phyloP scores from a whole-genome alignment of 1,139 yeast species.

The Candida anutae region DNA sequence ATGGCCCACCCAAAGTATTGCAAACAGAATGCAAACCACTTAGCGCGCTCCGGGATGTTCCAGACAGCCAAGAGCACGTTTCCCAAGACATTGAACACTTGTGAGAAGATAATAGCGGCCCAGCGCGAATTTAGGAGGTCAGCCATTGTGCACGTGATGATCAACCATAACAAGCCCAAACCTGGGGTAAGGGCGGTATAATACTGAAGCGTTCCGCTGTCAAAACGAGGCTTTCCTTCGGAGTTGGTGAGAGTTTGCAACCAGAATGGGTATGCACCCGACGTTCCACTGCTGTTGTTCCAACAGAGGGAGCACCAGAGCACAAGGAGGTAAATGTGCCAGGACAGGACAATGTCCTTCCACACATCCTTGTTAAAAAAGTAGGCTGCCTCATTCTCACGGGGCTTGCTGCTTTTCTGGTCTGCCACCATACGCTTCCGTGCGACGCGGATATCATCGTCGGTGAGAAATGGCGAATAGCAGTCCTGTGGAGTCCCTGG shows the following conservation, averaged over 20 bases:
- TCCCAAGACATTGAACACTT: constrained; percentile 32
- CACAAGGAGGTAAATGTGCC: constrained; percentile 19
- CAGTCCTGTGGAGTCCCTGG: constrained; percentile 64
- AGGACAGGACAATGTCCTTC: constrained; percentile 14
- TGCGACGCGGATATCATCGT: constrained; percentile 56
- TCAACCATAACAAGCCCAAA: constrained; percentile 41
- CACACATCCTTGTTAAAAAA: constrained; percentile 16
- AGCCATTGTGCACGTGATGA: constrained; percentile 34
- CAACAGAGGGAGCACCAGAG: constrained; percentile 17
- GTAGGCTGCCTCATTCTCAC: constrained; percentile 15
- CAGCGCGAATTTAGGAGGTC: constrained; percentile 46
- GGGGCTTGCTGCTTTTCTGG: constrained; percentile 21
- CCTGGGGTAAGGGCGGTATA: constrained; percentile 42
- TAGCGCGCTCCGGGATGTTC: constrained; percentile 35
- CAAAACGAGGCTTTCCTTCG: constrained; percentile 18
- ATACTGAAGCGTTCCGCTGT: constrained; percentile 26
- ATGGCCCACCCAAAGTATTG: constrained; percentile 41
- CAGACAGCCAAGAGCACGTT: constrained; percentile 38
- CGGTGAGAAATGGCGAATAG: constrained; percentile 44
- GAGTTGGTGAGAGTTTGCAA: constrained; percentile 21
- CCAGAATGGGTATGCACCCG: constrained; percentile 38
- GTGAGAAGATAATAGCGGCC: constrained; percentile 49
- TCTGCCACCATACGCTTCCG: constrained; percentile 43
- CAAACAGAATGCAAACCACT: constrained; percentile 41
- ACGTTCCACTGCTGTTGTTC: constrained; percentile 32